phyloP scores from a whole-genome alignment of 495 filamentous ascomycete species.

The Aspergillus nidulans region DNA sequence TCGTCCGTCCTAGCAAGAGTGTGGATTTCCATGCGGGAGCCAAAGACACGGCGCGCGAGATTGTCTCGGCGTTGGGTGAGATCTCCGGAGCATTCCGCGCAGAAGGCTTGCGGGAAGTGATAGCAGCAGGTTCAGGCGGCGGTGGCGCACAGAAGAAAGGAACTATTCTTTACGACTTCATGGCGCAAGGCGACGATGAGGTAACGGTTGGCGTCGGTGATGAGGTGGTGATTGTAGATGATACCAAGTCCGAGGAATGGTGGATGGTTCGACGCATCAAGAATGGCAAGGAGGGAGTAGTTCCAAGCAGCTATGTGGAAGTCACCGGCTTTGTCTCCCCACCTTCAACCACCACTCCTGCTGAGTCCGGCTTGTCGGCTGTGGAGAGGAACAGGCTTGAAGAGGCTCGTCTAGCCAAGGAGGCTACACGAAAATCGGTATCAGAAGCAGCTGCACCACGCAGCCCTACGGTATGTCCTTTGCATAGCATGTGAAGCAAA shows the following conservation, averaged over 20 bases:
- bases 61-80: conserved; percentile 82
- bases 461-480: conserved; percentile 58
- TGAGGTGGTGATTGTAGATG: conserved; percentile 87
- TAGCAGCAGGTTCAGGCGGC: conserved; percentile 67
- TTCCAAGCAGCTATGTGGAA: conserved; percentile 96
- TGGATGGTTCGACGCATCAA: conserved; percentile 90
- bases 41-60: conserved; percentile 94
- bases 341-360: conserved; percentile 37
- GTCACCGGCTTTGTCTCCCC: conserved; percentile 58
- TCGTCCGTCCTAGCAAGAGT: conserved; percentile 86
- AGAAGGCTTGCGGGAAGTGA: conserved; percentile 80
- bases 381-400: conserved; percentile 81
- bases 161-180: conserved; percentile 87
- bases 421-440: conserved; percentile 59
- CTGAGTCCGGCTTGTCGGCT: conserved; percentile 64
- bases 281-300: conserved; percentile 92
- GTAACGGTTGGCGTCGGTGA: conserved; percentile 88
- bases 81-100: conserved; percentile 78
- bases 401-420: conserved; percentile 73
- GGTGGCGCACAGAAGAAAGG: conserved; percentile 67
- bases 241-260: conserved; percentile 92
- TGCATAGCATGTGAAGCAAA: background rate
- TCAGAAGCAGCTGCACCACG: conserved; percentile 52
- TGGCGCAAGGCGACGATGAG: conserved; percentile 94
- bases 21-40: conserved; percentile 95